phyloP scores from a whole-genome alignment of 2,329 filamentous ascomycete genomes.

The Diaporthe vexans region DNA sequence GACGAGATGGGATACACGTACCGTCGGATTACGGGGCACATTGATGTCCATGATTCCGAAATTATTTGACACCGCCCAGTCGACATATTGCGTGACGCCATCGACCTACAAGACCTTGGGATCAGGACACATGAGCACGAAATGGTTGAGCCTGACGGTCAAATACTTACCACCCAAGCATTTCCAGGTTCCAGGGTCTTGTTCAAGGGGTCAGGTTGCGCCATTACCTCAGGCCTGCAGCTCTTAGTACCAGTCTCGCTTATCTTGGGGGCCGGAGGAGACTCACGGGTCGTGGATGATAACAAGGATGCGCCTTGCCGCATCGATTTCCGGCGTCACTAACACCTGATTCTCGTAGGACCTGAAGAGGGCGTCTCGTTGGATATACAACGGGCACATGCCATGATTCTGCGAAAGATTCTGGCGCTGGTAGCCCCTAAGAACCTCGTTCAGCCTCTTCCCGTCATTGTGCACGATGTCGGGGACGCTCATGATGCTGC shows the following conservation, averaged over 20 bases:
- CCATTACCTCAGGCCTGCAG: constrained; percentile 76
- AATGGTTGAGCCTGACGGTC: too few relatives aligned
- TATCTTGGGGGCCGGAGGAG: constrained; percentile 24
- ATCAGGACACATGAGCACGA: constrained; percentile 11
- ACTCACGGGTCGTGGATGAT: constrained; percentile 92
- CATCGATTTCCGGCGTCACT: constrained; percentile 79
- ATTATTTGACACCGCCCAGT: constrained; percentile 82
- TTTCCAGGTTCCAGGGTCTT: constrained; percentile 86
- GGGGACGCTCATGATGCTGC: constrained; percentile 70
- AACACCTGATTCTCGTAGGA: constrained; percentile 90
- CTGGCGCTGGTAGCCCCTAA: constrained; percentile 82
- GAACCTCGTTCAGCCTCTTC: constrained; percentile 81
- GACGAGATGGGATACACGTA: constrained; percentile 50
- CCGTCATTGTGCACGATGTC: constrained; percentile 67
- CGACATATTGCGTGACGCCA: constrained; percentile 82
- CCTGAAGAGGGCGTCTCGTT: constrained; percentile 78
- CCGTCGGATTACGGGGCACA: constrained; percentile 76
- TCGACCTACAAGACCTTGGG: constrained; percentile 73
- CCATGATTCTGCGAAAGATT: constrained; percentile 78
- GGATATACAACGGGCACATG: constrained; percentile 86
- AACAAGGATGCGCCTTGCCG: constrained; percentile 78
- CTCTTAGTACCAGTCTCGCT: constrained; percentile 40
- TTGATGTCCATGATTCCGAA: constrained; percentile 95
- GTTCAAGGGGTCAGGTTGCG: constrained; percentile 76
- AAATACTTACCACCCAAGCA: constrained; percentile 81